Conservation (phyloP, 768 basidiomycete species). For the Leucosporidium scottii region DNA sequence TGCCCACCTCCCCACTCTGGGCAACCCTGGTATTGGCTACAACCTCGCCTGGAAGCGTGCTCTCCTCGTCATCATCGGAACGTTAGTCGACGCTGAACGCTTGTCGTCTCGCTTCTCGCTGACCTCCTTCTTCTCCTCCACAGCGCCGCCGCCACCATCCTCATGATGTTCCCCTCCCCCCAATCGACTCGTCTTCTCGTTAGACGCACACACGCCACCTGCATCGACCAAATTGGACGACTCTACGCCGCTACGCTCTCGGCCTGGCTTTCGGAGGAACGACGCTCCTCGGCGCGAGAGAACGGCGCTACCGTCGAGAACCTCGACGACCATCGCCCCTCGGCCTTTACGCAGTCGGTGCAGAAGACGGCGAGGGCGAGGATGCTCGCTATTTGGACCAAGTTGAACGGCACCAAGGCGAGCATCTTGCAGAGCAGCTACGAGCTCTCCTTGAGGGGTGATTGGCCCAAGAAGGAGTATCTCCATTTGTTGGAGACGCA, state of each 20-base stretch:
- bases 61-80: constrained; percentile 51
- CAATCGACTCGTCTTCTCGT: constrained; percentile 42
- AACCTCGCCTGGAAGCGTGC: constrained; percentile 37
- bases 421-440: constrained; percentile 30
- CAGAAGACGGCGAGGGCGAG: constrained; percentile 13
- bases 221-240: constrained; percentile 9
- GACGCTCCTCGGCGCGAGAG: no score
- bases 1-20: constrained; percentile 45
- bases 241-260: constrained; percentile 17
- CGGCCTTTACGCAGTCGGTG: background rate
- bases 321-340: background rate
- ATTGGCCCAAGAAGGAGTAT: constrained; percentile 53
- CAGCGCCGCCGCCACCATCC: constrained; percentile 7
- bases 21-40: constrained; percentile 50
- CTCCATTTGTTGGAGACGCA: constrained; percentile 45
- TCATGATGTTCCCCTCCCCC: constrained; percentile 44
- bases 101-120: background rate
- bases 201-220: constrained; percentile 17
- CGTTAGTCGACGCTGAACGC: constrained; percentile 4
- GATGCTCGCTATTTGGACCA: constrained; percentile 18
- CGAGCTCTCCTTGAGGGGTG: constrained; percentile 43
- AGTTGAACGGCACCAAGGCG: constrained; percentile 28
- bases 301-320: background rate
- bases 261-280: constrained; percentile 14
- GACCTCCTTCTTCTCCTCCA: background rate